Evolutionary conservation across 2,329 filamentous ascomycete species (phyloP).

Genomic region (Phialocephala subalpina): DNA sequence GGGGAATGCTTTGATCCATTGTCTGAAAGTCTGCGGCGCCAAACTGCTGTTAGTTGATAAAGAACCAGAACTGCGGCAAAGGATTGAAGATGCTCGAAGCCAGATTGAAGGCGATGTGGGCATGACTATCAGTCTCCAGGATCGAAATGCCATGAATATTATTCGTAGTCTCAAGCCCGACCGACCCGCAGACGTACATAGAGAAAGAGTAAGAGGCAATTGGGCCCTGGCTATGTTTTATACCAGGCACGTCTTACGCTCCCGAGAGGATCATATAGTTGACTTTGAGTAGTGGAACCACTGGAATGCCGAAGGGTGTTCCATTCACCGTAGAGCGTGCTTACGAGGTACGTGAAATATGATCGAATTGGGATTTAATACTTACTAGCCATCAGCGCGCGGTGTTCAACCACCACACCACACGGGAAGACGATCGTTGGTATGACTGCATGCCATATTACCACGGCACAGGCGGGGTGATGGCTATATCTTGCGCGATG

Average conservation of each 20-base stretch:
- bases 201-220: conserved; percentile 56
- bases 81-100: conserved; percentile 64
- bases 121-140: conserved; percentile 63
- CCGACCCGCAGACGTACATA: conserved; percentile 62
- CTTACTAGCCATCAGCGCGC: conserved; percentile 22
- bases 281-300: conserved; percentile 65
- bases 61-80: conserved; percentile 58
- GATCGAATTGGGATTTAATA: neutral
- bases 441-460: conserved; percentile 82
- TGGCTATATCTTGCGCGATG: conserved; percentile 38
- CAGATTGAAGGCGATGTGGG: conserved; percentile 56
- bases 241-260: conserved; percentile 58
- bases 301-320: conserved; percentile 77
- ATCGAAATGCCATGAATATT: conserved; percentile 54
- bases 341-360: conserved; percentile 36
- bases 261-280: neutral
- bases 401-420: conserved; percentile 38
- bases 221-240: conserved; percentile 74
- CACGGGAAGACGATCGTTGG: conserved; percentile 62
- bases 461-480: conserved; percentile 70
- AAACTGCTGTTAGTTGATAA: conserved; percentile 67
- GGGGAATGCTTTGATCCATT: conserved; percentile 71
- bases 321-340: conserved; percentile 60
- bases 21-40: conserved; percentile 64
- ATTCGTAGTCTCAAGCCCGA: conserved; percentile 56